Percentiles rank a stretch among this genome's conserved stretches.
Evolutionary conservation across 352 stramenopile species (phyloP).

Genomic region (Phytophthora agathidicida): DNA sequence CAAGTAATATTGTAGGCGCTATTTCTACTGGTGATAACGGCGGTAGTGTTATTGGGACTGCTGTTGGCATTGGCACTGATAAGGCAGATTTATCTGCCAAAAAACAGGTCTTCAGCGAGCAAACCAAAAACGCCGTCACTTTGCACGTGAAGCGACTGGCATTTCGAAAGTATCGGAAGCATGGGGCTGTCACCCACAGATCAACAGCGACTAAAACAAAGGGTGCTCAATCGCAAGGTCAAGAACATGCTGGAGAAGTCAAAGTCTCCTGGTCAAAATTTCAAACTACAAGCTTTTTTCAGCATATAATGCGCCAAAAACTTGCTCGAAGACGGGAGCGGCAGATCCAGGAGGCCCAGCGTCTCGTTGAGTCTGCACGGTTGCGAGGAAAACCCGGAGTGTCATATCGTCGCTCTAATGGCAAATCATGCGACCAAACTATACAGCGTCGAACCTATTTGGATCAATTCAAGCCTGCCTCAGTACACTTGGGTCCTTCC

Average conservation of each 20-base stretch:
- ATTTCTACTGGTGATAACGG: neutral
- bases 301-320: slow-evolving; percentile 62
- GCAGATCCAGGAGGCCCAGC: slow-evolving; percentile 26
- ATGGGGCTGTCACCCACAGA: neutral
- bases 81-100: neutral
- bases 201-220: neutral
- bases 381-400: slow-evolving; percentile 16
- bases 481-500: neutral
- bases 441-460: slow-evolving; percentile 29
- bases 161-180: slow-evolving; percentile 4
- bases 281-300: slow-evolving; percentile 59
- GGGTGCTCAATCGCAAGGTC: neutral
- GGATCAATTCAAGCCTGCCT: slow-evolving; percentile 27
- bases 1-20: no score
- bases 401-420: neutral
- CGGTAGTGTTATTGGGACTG: neutral
- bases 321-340: slow-evolving; percentile 35
- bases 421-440: neutral
- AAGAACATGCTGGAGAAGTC: neutral
- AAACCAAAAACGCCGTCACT: slow-evolving; percentile 25
- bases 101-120: slow-evolving; percentile 12
- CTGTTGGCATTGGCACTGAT: neutral
- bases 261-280: slow-evolving; percentile 47
- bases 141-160: slow-evolving; percentile 22
- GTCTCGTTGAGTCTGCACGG: slow-evolving; percentile 31